Conservation (phyloP, 257 asterid species). For the Marsdenia floribunda region DNA sequence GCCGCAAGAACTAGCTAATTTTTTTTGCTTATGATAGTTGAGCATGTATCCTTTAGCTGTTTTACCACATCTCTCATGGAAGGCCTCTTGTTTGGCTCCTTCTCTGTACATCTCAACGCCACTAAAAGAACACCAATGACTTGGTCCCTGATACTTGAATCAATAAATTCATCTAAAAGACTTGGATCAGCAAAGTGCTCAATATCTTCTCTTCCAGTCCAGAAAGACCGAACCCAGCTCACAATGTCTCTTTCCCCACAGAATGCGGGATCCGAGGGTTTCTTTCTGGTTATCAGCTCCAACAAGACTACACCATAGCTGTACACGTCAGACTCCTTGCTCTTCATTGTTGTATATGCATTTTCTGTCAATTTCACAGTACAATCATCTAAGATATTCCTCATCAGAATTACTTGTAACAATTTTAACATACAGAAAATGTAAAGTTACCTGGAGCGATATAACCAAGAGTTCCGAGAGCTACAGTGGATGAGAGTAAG, state of each 20-base stretch:
- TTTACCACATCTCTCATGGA: constrained; percentile 73
- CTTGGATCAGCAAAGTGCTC: constrained; percentile 43
- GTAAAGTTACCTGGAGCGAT: constrained; percentile 68
- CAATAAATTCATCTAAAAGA: constrained; percentile 47
- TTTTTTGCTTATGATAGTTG: constrained; percentile 33
- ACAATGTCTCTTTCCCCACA: constrained; percentile 41
- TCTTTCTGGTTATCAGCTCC: constrained; percentile 67
- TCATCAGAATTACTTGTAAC: not conserved
- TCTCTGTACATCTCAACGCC: constrained; percentile 67
- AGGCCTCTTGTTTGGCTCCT: constrained; percentile 43
- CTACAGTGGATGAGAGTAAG: constrained; percentile 29
- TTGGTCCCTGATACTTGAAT: constrained; percentile 42
- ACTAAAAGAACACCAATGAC: constrained; percentile 40
- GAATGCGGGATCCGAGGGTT: constrained; percentile 46
- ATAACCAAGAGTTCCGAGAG: constrained; percentile 72
- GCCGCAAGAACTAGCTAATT: not conserved
- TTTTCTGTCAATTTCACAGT: constrained; percentile 35
- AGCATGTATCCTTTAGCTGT: constrained; percentile 30
- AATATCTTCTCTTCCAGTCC: constrained; percentile 35
- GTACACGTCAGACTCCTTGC: constrained; percentile 68
- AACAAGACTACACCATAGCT: constrained; percentile 66
- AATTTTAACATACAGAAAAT: not conserved
- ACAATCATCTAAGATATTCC: not conserved
- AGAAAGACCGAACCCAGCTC: constrained; percentile 42
- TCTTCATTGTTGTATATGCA: constrained; percentile 45